Base-by-base conservation (phyloP, 352 stramenopile genomes). In the Globisporangium canariense region DNA sequence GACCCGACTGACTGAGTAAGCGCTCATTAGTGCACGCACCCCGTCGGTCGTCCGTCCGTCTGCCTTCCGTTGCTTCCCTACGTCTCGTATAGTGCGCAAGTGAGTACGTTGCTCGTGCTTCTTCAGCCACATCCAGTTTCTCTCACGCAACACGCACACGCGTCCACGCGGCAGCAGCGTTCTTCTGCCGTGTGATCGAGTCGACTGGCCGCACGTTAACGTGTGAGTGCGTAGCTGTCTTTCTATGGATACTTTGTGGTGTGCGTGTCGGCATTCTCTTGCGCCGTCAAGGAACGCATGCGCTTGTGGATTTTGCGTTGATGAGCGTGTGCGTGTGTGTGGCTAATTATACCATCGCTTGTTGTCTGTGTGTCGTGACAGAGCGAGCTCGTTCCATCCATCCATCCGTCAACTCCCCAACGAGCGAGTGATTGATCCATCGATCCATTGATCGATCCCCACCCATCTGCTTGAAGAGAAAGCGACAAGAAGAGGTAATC, bases 391-490 rank as follows among this genome's bases (percentile, higher is more conserved):
- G 36, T 41, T 41, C 54, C 22, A 36, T 56, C 57, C n/a, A 46
- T 30, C 40, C 45, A 41, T 30, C 57, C 28, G 18, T 32, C 60
- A n/a, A 25, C 32, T 20, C 60, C 61, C 32, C 58, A 57, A 28
- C 52, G 52, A 45, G 14, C 25, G 34, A 30, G 61, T 61, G 52
- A 57, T 60, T 66, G 61, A 66, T 66, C 40, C 59, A 66, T 66
- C 61, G 63, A 53, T 68, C 63, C 49, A 68, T 64, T 57, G 58
- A 64, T 68, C 63, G 63, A 68, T 68, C 62, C 25, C 51, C 38
- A 30, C 28, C 41, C 46, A 58, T 53, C 56, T 62, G 49, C 47
- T 46, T 58, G 60, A 41, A 28, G 52, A 34, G 40, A 41, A 43
- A 32, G 10, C 34, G 54, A 41, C 20, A 40, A 46, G 28, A 20